Evolutionary conservation across 345 rosid genomes (phyloP).

Genomic region (Citrus sinensis): DNA sequence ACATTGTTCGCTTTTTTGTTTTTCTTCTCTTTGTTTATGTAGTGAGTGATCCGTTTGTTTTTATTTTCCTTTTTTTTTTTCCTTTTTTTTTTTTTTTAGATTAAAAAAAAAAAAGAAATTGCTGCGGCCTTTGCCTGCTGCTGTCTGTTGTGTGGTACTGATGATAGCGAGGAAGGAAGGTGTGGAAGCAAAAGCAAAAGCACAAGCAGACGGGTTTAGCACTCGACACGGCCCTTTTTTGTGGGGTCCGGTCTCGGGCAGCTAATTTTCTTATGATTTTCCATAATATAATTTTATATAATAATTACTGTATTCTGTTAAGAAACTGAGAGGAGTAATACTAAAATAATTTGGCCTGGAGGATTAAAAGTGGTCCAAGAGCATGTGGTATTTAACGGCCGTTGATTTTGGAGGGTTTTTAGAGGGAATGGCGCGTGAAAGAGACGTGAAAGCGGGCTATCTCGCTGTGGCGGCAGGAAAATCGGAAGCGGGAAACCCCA

Average conservation of each 20-base stretch:
- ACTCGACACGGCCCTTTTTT: slow-evolving; percentile 26
- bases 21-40: neutral
- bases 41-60: neutral
- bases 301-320: too few species aligned
- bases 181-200: slow-evolving; percentile 3
- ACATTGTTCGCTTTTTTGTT: neutral
- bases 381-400: neutral
- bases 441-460: neutral
- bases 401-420: slow-evolving; percentile 3
- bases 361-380: neutral
- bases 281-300: too few species aligned
- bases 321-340: neutral
- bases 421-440: slow-evolving; percentile 7
- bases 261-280: neutral
- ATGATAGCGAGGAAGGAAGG: neutral
- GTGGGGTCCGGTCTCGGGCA: slow-evolving; percentile 17
- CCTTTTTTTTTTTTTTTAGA: neutral
- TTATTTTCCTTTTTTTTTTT: neutral
- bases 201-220: slow-evolving; percentile 14
- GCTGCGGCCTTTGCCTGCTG: neutral
- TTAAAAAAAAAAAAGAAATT: neutral
- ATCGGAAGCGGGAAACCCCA: slow-evolving; percentile 8
- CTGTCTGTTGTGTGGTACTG: neutral
- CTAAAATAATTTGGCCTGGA: neutral
- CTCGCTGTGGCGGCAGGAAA: neutral